phyloP scores from a whole-genome alignment of 495 filamentous ascomycete genomes.

The Penicillium paxilli region DNA sequence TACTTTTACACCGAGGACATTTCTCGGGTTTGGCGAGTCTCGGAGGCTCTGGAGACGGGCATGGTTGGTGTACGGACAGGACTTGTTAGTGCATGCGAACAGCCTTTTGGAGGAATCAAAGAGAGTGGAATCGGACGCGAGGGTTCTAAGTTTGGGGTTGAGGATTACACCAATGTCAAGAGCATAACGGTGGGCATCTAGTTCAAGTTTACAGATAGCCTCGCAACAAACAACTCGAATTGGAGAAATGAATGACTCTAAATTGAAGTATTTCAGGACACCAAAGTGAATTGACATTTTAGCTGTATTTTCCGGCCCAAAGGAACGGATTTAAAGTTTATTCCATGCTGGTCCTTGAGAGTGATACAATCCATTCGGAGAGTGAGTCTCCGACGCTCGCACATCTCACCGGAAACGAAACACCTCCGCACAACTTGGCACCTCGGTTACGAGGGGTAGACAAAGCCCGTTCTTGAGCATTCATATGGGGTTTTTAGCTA shows the following conservation, averaged over 20 bases:
- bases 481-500: too few species aligned
- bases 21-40: slow-evolving; percentile 17
- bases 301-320: too few species aligned
- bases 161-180: slow-evolving; percentile 51
- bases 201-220: background rate
- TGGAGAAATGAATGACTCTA: background rate
- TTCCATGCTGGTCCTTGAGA: too few species aligned
- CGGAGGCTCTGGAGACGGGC: slow-evolving; percentile 22
- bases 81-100: slow-evolving; percentile 25
- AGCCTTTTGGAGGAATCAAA: slow-evolving; percentile 53
- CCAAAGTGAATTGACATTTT: too few species aligned
- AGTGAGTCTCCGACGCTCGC: background rate
- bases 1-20: slow-evolving; percentile 32
- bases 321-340: too few species aligned
- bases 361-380: background rate
- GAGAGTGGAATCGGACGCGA: slow-evolving; percentile 51
- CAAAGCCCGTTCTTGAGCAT: too few species aligned
- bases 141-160: slow-evolving; percentile 49
- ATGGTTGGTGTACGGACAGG: slow-evolving; percentile 39
- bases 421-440: background rate
- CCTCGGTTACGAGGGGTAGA: background rate
- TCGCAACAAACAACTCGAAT: background rate
- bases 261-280: background rate
- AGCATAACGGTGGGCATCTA: background rate
- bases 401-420: background rate